These are phyloP conservation scores for Aspergillus thermomutatus DNA, from an alignment of 2,329 filamentous ascomycete species.

Conservation along the genomic window DNA sequence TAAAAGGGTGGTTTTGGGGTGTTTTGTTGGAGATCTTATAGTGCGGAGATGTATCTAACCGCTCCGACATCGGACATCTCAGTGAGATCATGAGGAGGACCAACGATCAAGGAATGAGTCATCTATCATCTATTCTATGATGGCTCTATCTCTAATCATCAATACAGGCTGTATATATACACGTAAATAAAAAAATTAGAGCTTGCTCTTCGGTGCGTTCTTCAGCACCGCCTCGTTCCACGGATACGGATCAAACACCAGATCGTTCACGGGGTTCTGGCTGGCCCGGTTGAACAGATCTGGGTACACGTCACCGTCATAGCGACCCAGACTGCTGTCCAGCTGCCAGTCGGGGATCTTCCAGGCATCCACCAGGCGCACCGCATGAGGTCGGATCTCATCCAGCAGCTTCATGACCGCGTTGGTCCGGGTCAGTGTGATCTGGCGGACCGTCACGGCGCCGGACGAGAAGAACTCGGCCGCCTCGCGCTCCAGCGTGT, in stretches of 20 bases:
- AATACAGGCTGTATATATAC: neutral
- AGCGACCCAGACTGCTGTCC: constrained; percentile 66
- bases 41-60: neutral
- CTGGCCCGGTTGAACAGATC: constrained; percentile 71
- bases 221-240: constrained; percentile 60
- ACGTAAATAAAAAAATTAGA: constrained; percentile 20
- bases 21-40: neutral
- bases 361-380: constrained; percentile 70
- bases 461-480: constrained; percentile 69
- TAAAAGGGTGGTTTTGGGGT: too few species aligned
- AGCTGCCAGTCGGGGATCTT: constrained; percentile 75
- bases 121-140: neutral
- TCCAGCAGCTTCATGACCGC: constrained; percentile 67
- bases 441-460: constrained; percentile 69
- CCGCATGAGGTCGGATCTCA: constrained; percentile 69
- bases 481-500: constrained; percentile 66
- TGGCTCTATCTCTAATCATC: neutral
- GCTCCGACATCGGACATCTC: neutral
- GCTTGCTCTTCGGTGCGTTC: constrained; percentile 43
- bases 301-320: constrained; percentile 73
- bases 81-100: too few species aligned
- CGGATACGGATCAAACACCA: constrained; percentile 71
- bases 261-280: constrained; percentile 69
- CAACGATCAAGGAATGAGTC: neutral
- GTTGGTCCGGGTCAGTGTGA: constrained; percentile 64